These are phyloP conservation scores for Bryum argenteum DNA, from an alignment of 225 moss, liverwort and hornwort species.

Conservation along the genomic window DNA sequence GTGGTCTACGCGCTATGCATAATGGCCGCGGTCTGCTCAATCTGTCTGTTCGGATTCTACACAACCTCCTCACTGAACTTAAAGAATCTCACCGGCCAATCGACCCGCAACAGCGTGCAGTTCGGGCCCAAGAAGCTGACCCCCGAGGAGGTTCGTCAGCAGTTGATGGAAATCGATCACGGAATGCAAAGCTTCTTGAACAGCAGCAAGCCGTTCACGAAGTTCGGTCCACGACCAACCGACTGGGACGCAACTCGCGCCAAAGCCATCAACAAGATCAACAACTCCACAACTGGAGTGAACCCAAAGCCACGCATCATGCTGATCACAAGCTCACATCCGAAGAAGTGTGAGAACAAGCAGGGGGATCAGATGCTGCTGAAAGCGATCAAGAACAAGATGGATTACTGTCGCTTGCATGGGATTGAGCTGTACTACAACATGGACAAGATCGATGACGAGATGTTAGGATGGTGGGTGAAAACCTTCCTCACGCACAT, in stretches of 20 bases:
- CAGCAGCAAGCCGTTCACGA: constrained; percentile 51
- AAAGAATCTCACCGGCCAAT: neutral
- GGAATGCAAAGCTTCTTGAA: constrained; percentile 33
- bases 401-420: constrained; percentile 57
- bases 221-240: constrained; percentile 42
- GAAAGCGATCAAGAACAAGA: constrained; percentile 62
- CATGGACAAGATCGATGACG: constrained; percentile 56
- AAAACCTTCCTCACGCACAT: constrained; percentile 60
- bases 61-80: constrained; percentile 5
- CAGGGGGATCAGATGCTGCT: constrained; percentile 58
- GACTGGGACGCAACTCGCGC: constrained; percentile 43
- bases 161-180: constrained; percentile 35
- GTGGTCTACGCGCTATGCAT: constrained; percentile 34
- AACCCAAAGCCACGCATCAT: constrained; percentile 54
- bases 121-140: constrained; percentile 42
- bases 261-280: constrained; percentile 15
- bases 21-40: constrained; percentile 34
- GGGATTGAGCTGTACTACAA: constrained; percentile 57
- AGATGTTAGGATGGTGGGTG: constrained; percentile 66
- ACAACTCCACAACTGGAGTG: constrained; percentile 44
- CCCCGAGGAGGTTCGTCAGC: constrained; percentile 34
- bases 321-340: constrained; percentile 56
- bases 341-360: constrained; percentile 53
- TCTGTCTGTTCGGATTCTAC: constrained; percentile 32
- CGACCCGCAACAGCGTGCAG: neutral